Evolutionary conservation across 2,329 filamentous ascomycete genomes (phyloP), one percentile per base, ranked within the genome.

Genomic region (Alternaria brassicae): DNA sequence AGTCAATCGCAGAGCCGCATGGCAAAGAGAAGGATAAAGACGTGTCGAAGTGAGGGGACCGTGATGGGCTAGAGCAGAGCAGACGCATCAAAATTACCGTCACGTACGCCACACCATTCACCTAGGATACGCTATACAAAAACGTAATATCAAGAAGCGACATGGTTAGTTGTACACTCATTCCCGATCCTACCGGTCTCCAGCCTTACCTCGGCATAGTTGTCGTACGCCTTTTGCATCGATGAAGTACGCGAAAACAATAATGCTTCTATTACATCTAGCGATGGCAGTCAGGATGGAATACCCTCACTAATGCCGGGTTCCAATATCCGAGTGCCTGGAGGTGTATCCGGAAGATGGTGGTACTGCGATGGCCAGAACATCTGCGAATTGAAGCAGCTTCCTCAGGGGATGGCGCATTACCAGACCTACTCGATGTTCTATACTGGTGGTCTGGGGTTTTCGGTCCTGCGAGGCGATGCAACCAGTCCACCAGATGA

Each of bases 1-100:
- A 49, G 21, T 4, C 13, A 30, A 45, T 45, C 63, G 74, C 74
- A 77, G 74, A 77, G 74, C 74, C 74, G 66, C 74, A 77, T 62
- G 15, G 37, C 17, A 56, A 48, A 28, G 12, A 8, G 32, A 55
- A 63, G 37, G 66, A 73, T 77, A 77, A 76, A 77, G 68, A 32
- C 45, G 40, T 56, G 54, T 34, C 48, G 32, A 48, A 37, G 53
- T 63, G 65, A 66, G 58, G 47, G 56, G 37, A 55, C 45, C 49
- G 52, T 21, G 25, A 27, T 39, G 42, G 39, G 23, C 49, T 56
- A 40, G 58, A 65, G 53, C 54, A 34, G 54, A 51, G 28, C 50
- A 59, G 63, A 45, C 41, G 48, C 48, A 56, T 56, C 32, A 55
- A 51, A 53, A 50, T 61, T 48, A 61, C 61, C 58, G 4, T 42